Evolutionary conservation across 768 basidiomycete genomes (phyloP), one percentile per base, ranked within the genome.

Genomic region (Tephrocybe sp.): DNA sequence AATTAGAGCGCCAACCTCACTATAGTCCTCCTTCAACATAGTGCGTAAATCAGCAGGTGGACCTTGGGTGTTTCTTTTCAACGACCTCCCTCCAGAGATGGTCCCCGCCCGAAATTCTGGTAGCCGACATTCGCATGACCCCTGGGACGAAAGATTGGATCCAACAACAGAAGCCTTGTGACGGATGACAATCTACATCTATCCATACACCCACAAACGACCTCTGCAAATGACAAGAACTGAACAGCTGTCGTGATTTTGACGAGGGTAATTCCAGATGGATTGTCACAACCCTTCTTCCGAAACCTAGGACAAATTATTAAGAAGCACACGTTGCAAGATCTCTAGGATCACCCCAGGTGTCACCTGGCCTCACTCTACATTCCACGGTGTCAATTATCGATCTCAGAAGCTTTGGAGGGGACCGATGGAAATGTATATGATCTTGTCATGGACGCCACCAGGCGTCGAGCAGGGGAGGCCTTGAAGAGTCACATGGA

Each of bases 41-140:
- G 34, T 36, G 31, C 31, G 38, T 24, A 16, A 34, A 42, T 41
- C 41, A 41, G 18, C 31, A 37, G 27, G 36, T 23, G n/a, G 9
- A 43, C 40, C 36, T 45, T 41, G 37, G 27, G 24, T 41, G 36
- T 48, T 42, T 36, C n/a, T 42, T 33, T 48, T 27, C 25, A 43
- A 21, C 29, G 23, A 42, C 23, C 15, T 34, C 9, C 13, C 15
- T 34, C 4, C 33, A 34, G 33, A 12, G 8, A 12, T 12, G 33
- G 33, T 15, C 8, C 13, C 4, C 33, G 18, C 15, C 15, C 34
- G 27, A 49, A 38, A 53, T 49, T 41, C 38, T 31, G 47, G 3
- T 30, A 16, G 29, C 34, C 10, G 11, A 18, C 33, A 27, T 12
- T 42, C 9, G 37, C 13, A 25, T 30, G 46, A 31, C 4, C 31